Base-by-base conservation (phyloP, 1,139 yeast genomes). In the Wickerhamomyces sp. region DNA sequence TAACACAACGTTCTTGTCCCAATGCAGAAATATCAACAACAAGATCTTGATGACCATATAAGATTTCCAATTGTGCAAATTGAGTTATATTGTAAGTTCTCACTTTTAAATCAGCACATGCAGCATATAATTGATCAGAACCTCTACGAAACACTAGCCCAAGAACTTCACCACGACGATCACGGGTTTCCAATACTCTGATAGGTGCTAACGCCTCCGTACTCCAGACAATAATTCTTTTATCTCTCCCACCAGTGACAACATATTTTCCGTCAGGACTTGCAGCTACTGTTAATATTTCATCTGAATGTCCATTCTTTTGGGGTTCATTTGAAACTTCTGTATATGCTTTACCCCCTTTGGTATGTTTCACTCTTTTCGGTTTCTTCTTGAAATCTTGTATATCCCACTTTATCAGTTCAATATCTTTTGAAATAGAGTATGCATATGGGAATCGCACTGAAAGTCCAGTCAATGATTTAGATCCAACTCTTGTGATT, bases 31-130 rank as follows among this genome's bases (percentile, higher is more conserved):
- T 83, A 60, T 84, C 97, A 39, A 78, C 76, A 39, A 93, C 91
- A 46, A 78, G 73, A 63, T 94, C 99, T 68, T 94, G 98, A 65
- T 93, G 99, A 1, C 99, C 99, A 65, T 89, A 93, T 43, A 93
- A 71, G 5, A 88, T 82, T 68, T 93, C 99, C 59, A 91, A 75
- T 64, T 89, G 95, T 13, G 96, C 81, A 62, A 85, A 77, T 65
- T 90, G 97, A 59, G 82, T 87, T 50, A 91, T 76, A 48, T 91
- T 84, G 65, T 78, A 94, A 0, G 96, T 87, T 62, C 97, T 78
- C 50, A 93, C 86, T 59, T 93, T 84, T 58, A 90, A 78, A 64
- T 93, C 99, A 1, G 90, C 90, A 67, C 97, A 90, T 2, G 96
- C 88, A 32, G 93, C 98, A 62, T 84, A 93, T 48, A 93, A 71